Conservation (phyloP, 805 yeast species). For the Cyberlindnera mississippiensis region DNA sequence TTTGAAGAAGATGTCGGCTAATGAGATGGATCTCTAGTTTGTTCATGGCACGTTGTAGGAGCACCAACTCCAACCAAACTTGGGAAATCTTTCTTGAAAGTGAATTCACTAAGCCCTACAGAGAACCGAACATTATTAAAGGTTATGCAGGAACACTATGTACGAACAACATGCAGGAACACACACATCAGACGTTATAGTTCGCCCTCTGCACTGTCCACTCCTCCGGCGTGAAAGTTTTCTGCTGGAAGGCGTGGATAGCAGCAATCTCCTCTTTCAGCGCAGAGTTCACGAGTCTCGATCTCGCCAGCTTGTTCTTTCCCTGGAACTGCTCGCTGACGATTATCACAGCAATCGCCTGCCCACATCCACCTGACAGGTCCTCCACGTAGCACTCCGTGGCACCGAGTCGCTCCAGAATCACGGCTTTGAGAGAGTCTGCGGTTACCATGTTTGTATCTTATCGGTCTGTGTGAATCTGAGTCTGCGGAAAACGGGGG, state of each 20-base stretch:
- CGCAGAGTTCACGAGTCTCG: conserved; percentile 75
- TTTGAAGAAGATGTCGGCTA: no score
- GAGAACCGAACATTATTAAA: neutral
- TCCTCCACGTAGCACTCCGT: conserved; percentile 68
- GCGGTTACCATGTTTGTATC: conserved; percentile 24
- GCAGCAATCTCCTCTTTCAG: conserved; percentile 79
- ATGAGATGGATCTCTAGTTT: no score
- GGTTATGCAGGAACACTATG: no score
- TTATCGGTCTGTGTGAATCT: neutral
- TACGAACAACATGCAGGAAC: no score
- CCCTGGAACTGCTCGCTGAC: conserved; percentile 72
- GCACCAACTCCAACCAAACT: no score
- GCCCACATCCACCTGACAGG: conserved; percentile 87
- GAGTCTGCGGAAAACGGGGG: no score
- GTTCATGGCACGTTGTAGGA: no score
- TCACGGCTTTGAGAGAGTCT: conserved; percentile 46
- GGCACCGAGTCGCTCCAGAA: conserved; percentile 57
- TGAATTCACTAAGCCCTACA: no score
- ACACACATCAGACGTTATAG: conserved; percentile 17
- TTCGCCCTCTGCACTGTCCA: conserved; percentile 46
- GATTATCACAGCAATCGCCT: conserved; percentile 90
- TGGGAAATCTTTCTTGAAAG: no score
- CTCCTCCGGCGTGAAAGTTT: conserved; percentile 83
- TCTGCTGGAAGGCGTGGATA: conserved; percentile 95
- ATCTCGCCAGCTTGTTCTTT: conserved; percentile 81